A percentile compares a stretch with the other conserved stretches of the same genome.
Conservation (phyloP, 2,329 filamentous ascomycete species). For the Aspergillus ustus region DNA sequence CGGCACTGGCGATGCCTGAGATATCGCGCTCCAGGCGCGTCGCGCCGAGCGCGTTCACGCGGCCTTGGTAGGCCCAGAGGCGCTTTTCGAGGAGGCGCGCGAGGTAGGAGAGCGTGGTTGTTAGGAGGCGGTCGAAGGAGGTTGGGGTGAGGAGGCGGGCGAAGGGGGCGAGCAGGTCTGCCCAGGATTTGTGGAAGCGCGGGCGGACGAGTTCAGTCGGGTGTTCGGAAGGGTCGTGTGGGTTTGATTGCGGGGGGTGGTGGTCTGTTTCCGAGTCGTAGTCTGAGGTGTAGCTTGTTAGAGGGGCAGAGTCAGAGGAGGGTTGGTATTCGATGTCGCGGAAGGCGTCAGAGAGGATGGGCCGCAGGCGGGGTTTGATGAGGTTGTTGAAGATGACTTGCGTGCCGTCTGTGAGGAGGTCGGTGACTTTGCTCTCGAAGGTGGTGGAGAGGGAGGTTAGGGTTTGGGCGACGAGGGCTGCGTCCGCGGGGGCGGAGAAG, state of each 20-base stretch:
- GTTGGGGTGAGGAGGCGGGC: conserved; percentile 79
- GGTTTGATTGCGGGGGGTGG: conserved; percentile 57
- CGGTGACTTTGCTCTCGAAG: conserved; percentile 77
- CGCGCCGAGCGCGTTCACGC: conserved; percentile 79
- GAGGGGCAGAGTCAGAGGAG: conserved; percentile 54
- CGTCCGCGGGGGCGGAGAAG: conserved; percentile 82
- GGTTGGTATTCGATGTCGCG: conserved; percentile 86
- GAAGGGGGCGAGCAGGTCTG: conserved; percentile 81
- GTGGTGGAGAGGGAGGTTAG: conserved; percentile 71
- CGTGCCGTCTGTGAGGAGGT: conserved; percentile 82
- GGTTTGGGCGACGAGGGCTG: conserved; percentile 68
- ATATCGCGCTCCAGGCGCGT: conserved; percentile 85
- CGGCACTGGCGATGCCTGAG: conserved; percentile 67
- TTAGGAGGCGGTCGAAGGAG: conserved; percentile 77
- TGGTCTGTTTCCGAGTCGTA: conserved; percentile 52
- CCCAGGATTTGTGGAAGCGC: conserved; percentile 85
- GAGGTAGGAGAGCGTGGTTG: conserved; percentile 74
- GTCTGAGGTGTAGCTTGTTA: conserved; percentile 41
- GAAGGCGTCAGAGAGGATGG: conserved; percentile 85
- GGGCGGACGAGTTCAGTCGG: conserved; percentile 68
- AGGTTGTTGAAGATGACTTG: conserved; percentile 87
- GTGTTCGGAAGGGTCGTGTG: conserved; percentile 39
- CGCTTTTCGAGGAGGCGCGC: conserved; percentile 83
- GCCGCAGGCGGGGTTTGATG: conserved; percentile 80
- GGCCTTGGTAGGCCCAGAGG: conserved; percentile 77